Conservation (phyloP, 202 grass and related monocot genomes). For the Digitaria exilis region DNA sequence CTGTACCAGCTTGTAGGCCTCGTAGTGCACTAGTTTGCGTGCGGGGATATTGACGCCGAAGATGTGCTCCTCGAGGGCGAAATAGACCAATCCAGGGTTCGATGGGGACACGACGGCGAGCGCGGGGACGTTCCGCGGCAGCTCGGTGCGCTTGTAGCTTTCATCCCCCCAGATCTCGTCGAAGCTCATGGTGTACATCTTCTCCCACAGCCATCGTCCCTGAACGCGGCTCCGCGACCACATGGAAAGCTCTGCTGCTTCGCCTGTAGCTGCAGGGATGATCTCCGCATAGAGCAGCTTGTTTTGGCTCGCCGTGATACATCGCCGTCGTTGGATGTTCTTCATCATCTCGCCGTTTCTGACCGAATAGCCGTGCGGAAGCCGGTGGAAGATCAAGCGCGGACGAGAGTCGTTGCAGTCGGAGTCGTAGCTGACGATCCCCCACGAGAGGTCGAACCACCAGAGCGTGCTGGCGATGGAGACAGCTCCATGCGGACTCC, state of each 20-base stretch:
- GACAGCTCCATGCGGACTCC: no score
- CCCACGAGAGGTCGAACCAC: no score
- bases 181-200: not conserved
- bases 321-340: no score
- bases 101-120: not conserved
- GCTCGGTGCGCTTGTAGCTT: not conserved
- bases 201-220: not conserved
- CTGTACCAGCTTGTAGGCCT: fast-evolving
- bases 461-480: no score
- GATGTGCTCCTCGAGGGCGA: not conserved
- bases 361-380: no score
- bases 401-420: no score
- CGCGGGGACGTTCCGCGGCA: not conserved
- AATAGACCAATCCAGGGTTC: not conserved
- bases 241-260: not conserved
- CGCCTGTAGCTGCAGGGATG: not conserved
- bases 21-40: not conserved
- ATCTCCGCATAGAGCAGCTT: no score
- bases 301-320: no score
- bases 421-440: not conserved
- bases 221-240: not conserved
- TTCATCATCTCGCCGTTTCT: no score
- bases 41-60: not conserved
- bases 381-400: no score
- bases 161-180: not conserved